A percentile compares a stretch with the other conserved stretches of the same genome.
phyloP scores from a whole-genome alignment of 225 moss, liverwort and hornwort species.

The Physcomitrium patens region DNA sequence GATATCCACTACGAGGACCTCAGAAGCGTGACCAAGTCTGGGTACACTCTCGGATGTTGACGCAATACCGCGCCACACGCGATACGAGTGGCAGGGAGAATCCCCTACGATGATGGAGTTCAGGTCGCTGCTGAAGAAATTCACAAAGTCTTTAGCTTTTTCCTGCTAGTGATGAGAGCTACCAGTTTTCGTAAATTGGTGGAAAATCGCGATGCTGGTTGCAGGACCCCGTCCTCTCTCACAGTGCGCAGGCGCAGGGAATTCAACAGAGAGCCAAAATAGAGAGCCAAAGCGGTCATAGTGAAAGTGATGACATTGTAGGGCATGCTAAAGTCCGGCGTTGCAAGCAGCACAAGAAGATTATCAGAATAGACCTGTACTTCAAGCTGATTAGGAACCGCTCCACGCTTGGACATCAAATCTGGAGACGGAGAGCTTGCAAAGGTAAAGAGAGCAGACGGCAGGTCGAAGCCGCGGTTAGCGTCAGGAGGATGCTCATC shows the following conservation, averaged over 20 bases:
- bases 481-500: constrained; percentile 99
- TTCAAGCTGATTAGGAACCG: constrained; percentile 7
- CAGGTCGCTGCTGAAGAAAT: constrained; percentile 31
- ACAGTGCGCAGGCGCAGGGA: constrained; percentile 79
- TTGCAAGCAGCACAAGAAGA: constrained; percentile 79
- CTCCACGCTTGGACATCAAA: constrained; percentile 30
- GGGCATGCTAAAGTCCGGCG: constrained; percentile 98
- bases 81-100: background rate
- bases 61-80: constrained; percentile 1
- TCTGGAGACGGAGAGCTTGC: constrained; percentile 35
- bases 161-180: constrained; percentile 30
- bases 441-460: constrained; percentile 81
- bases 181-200: constrained; percentile 31
- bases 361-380: constrained; percentile 76
- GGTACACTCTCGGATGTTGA: constrained; percentile 11
- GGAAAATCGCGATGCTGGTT: constrained; percentile 24
- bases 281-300: constrained; percentile 91
- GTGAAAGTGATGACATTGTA: constrained; percentile 99
- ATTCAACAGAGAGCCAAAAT: constrained; percentile 92
- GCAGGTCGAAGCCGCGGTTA: constrained; percentile 93
- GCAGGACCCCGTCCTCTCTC: constrained; percentile 21
- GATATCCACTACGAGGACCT: constrained; percentile 17
- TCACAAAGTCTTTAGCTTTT: constrained; percentile 48
- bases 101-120: constrained; percentile 35
- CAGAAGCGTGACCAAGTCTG: constrained; percentile 17